Conservation (phyloP, 352 stramenopile genomes). For the Stramenopiles sp. region DNA sequence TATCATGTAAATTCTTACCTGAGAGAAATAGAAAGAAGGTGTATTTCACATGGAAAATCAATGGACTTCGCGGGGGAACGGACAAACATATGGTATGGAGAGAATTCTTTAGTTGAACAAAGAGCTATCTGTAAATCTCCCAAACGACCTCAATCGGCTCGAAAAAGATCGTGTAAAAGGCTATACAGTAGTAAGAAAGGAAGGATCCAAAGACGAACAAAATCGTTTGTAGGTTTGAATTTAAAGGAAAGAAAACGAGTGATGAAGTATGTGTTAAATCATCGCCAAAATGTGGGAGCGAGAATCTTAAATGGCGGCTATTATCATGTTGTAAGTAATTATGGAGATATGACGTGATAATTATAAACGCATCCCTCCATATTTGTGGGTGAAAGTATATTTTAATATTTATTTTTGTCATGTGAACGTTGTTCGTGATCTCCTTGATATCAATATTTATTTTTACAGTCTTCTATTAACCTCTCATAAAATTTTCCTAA, state of each 20-base stretch:
- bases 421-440: no score
- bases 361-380: background rate
- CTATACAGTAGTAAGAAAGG: background rate
- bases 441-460: no score
- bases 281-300: background rate
- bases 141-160: background rate
- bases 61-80: no score
- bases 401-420: background rate
- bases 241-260: background rate
- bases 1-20: background rate
- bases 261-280: background rate
- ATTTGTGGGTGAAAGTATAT: background rate
- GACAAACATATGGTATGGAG: no score
- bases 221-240: background rate
- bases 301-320: background rate
- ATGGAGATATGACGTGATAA: background rate
- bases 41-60: background rate
- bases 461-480: no score
- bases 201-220: background rate
- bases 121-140: background rate
- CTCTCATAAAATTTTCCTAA: no score
- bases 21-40: background rate
- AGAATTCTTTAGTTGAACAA: background rate
- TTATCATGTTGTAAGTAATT: background rate
- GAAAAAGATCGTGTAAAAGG: background rate